These are phyloP conservation scores for Chrysoporthe austroafricana DNA, from an alignment of 2,329 filamentous ascomycete species.

Conservation along the genomic window DNA sequence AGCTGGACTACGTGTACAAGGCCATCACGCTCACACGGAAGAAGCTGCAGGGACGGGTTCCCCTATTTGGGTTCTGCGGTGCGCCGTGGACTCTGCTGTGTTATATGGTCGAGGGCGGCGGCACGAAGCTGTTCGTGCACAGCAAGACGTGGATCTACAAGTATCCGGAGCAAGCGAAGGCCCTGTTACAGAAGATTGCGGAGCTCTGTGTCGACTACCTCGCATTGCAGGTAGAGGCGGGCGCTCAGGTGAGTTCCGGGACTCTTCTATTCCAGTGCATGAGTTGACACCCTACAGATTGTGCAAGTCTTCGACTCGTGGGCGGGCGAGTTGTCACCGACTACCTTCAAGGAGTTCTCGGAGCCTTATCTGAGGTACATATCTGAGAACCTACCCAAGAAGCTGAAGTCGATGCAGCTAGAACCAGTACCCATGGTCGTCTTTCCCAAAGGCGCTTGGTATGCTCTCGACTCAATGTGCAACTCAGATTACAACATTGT, in stretches of 20 bases:
- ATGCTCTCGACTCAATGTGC: conserved; percentile 86
- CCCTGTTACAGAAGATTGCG: conserved; percentile 85
- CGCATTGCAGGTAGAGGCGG: conserved; percentile 87
- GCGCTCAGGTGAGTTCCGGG: conserved; percentile 71
- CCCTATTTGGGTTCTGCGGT: conserved; percentile 94
- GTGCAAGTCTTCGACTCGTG: conserved; percentile 98
- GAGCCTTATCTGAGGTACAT: conserved; percentile 88
- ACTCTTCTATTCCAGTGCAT: not conserved
- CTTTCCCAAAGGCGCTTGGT: conserved; percentile 97
- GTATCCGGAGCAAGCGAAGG: conserved; percentile 79
- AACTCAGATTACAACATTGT: conserved; percentile 91
- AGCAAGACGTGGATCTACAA: conserved; percentile 97
- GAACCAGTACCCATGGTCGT: conserved; percentile 94
- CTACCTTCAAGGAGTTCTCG: conserved; percentile 81
- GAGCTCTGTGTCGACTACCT: conserved; percentile 95
- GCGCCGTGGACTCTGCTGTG: conserved; percentile 96
- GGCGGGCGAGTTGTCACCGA: conserved; percentile 89
- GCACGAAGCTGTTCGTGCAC: conserved; percentile 91
- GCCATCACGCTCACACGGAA: conserved; percentile 89
- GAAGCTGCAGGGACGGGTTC: conserved; percentile 86
- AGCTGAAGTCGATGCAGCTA: conserved; percentile 72
- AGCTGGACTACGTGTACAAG: conserved; percentile 93
- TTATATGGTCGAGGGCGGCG: conserved; percentile 99
- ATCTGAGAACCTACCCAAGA: conserved; percentile 75
- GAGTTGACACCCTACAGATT: conserved; percentile 54